Evolutionary conservation across 73 alveolate species (phyloP).

Genomic region (Paramecium pentaurelia): DNA sequence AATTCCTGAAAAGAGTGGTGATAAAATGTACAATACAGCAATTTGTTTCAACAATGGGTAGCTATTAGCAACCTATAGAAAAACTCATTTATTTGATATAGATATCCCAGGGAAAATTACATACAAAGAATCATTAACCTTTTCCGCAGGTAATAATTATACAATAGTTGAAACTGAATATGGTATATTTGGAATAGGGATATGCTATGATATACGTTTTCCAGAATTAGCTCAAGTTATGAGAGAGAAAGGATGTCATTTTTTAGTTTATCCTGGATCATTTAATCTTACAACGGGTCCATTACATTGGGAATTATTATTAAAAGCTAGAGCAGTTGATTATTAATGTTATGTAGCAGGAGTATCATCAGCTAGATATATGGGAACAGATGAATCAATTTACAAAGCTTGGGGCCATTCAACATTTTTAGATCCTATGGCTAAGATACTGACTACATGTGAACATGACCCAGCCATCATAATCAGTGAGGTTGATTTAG

Average conservation of each 20-base stretch:
- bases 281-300: conserved; percentile 93
- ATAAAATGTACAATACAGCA: conserved; percentile 82
- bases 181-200: conserved; percentile 94
- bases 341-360: conserved; percentile 83
- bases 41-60: conserved; percentile 85
- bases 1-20: conserved; percentile 82
- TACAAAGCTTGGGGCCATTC: conserved; percentile 91
- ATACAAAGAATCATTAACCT: conserved; percentile 83
- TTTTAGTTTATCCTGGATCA: conserved; percentile 90
- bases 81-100: conserved; percentile 92
- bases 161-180: conserved; percentile 82
- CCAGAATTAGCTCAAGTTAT: conserved; percentile 89
- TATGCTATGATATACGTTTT: conserved; percentile 94
- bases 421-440: conserved; percentile 88
- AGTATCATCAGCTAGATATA: conserved; percentile 87
- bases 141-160: conserved; percentile 78
- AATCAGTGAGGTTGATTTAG: conserved; percentile 75
- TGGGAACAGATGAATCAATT: conserved; percentile 65
- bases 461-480: conserved; percentile 76
- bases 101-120: conserved; percentile 89
- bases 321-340: conserved; percentile 93
- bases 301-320: conserved; percentile 88
- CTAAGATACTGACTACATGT: conserved; percentile 72
- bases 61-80: conserved; percentile 78
- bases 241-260: conserved; percentile 77